Evolutionary conservation across 139 green algal species (phyloP).

Genomic region (Volvox reticuliferus): DNA sequence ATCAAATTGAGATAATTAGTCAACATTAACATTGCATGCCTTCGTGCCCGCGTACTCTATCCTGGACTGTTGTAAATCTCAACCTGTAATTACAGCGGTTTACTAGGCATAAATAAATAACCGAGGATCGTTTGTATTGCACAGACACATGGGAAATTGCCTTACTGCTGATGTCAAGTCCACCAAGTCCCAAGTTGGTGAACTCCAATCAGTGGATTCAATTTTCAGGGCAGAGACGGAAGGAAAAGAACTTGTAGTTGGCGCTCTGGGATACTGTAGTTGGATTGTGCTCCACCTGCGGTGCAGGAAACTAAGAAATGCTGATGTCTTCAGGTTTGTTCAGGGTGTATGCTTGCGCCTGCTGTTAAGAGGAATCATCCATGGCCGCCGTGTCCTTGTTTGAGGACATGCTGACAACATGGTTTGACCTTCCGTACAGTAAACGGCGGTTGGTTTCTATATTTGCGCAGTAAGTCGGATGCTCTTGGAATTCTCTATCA

Average conservation of each 20-base stretch:
- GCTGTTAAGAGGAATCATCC: not conserved
- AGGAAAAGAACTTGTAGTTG: not conserved
- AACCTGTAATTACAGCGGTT: no score
- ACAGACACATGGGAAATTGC: slow-evolving; percentile 12
- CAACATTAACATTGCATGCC: no score
- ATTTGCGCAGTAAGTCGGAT: slow-evolving; percentile 56
- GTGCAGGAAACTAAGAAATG: slow-evolving; percentile 22
- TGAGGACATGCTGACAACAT: not conserved
- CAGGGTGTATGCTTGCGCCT: not conserved
- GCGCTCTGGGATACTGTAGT: not conserved
- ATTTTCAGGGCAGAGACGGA: not conserved
- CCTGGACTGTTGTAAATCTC: no score
- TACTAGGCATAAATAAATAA: no score
- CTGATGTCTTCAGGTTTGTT: slow-evolving; percentile 24
- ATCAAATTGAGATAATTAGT: no score
- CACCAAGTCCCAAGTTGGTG: slow-evolving; percentile 8
- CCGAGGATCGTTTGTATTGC: no score
- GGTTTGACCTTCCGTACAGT: no score
- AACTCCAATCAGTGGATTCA: not conserved
- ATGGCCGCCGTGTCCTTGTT: not conserved
- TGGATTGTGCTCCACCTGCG: not conserved
- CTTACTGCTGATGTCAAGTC: not conserved
- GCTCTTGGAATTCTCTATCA: slow-evolving; percentile 56
- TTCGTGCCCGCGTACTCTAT: no score
- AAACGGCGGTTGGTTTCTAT: not conserved